These are phyloP conservation scores for Botrytis paeoniae DNA, from an alignment of 2,329 filamentous ascomycete species.

Conservation along the genomic window DNA sequence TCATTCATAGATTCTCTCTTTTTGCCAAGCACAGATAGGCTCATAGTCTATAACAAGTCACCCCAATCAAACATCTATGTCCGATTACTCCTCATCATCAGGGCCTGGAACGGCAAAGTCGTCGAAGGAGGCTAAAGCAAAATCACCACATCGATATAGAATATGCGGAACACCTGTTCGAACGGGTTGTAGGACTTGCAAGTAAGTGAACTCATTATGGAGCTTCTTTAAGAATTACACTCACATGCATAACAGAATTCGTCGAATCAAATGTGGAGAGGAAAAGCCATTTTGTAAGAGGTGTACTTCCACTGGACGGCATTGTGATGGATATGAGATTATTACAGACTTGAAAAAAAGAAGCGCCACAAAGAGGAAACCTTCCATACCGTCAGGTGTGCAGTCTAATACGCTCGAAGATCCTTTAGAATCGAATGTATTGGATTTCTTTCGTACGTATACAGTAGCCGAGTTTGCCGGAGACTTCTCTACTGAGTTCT, in stretches of 20 bases:
- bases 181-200: conserved; percentile 35
- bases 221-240: not conserved
- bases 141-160: conserved; percentile 31
- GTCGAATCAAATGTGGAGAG: conserved; percentile 37
- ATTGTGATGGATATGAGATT: conserved; percentile 35
- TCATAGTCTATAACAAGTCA: not conserved
- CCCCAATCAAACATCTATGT: not conserved
- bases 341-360: not conserved
- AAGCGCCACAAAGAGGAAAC: not conserved
- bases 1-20: not conserved
- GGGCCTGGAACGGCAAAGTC: not conserved
- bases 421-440: conserved; percentile 27
- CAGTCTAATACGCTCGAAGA: conserved; percentile 20
- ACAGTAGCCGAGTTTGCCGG: conserved; percentile 31
- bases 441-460: conserved; percentile 31
- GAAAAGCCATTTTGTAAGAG: conserved; percentile 35
- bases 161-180: conserved; percentile 35
- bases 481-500: conserved; percentile 32
- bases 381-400: not conserved
- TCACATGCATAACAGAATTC: conserved; percentile 28
- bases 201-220: conserved; percentile 25
- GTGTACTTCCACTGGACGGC: conserved; percentile 35
- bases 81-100: not conserved
- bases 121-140: conserved; percentile 23
- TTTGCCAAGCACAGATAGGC: not conserved